Base-by-base conservation (phyloP, 805 yeast species). In the Candida coquimbonensis region DNA sequence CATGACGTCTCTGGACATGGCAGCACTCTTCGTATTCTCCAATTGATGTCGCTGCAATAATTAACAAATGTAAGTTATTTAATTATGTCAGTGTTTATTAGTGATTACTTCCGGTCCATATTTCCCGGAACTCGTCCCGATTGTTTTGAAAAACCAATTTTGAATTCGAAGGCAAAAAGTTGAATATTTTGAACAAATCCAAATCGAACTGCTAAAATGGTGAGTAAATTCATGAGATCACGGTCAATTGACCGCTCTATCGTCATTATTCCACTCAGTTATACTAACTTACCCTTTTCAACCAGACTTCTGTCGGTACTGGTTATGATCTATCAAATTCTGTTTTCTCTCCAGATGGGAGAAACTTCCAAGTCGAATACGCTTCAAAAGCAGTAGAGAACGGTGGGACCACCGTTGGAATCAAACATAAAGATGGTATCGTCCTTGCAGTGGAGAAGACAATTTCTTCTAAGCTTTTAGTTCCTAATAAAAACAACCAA, bases 241-340 rank as follows among this genome's bases (percentile, higher is more conserved):
- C 14, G 5, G 31, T 29, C 31, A 29, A 29, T 29, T 11, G 13
- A 29, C 13, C 19, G 3, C 19, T 3, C 19, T 3, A 17, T 9
- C 7, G 4, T 11, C 2, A 29, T 5, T 11, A 11, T 11, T 13
- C 31, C 2, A 13, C 14, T 3, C 7, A 29, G 5, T 9, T 9
- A 11, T 11, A 29, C 31, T 29, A 29, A 29, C 31, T 9, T 29
- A 27, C 13, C 13, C 31, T 29, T 29, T 11, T 29, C 31, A 29
- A 29, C 17, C 32, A 57, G 91, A 85, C 98, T 36, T 93, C 99
- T 40, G 90, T 93, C 57, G 99, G 99, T 57, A 93, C 99, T 27
- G 99, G 99, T 17, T 93, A 93, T 80, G 99, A 93, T 75, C 81
- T 93, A 62, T 88, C 97, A 32, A 93, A 93, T 72, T 83, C 95